Conservation (phyloP, 2,329 filamentous ascomycete species). For the Aureobasidium lini region DNA sequence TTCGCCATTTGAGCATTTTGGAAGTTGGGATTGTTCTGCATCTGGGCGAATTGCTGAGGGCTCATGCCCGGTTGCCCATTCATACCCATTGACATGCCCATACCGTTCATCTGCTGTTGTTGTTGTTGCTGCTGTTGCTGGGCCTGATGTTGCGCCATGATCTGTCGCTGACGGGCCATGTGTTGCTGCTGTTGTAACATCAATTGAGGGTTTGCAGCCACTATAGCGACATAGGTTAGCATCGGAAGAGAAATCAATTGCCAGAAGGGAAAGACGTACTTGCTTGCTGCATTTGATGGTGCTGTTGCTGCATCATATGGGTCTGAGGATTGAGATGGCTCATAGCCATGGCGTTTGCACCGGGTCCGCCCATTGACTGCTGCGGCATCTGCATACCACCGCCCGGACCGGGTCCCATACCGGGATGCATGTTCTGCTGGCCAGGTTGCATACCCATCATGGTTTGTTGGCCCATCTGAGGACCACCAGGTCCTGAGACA, state of each 20-base stretch:
- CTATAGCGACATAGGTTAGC: slow-evolving; percentile 33
- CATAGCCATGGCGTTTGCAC: slow-evolving; percentile 59
- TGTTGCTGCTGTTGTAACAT: slow-evolving; percentile 32
- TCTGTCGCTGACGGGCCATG: slow-evolving; percentile 4
- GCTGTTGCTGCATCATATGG: slow-evolving; percentile 45
- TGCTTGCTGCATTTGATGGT: slow-evolving; percentile 24
- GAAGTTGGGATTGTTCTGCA: slow-evolving; percentile 30
- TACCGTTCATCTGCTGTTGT: slow-evolving; percentile 28
- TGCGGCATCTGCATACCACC: slow-evolving; percentile 28
- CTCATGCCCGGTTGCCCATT: slow-evolving; percentile 46
- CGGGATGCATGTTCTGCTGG: slow-evolving; percentile 42
- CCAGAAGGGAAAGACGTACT: slow-evolving; percentile 21
- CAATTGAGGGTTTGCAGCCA: slow-evolving; percentile 28
- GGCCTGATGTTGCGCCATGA: slow-evolving; percentile 37
- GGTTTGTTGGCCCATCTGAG: slow-evolving; percentile 62
- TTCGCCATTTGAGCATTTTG: slow-evolving; percentile 8
- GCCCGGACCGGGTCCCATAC: slow-evolving; percentile 24
- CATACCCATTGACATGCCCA: slow-evolving; percentile 45
- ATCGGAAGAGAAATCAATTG: background rate
- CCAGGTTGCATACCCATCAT: slow-evolving; percentile 76
- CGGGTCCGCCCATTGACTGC: slow-evolving; percentile 39
- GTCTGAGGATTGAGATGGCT: slow-evolving; percentile 62
- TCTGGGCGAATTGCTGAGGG: slow-evolving; percentile 45
- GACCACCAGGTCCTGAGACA: slow-evolving; percentile 62
- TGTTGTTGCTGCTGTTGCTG: slow-evolving; percentile 33